Evolutionary conservation across 306 rosid genomes (phyloP).

Genomic region (Trifolium fragiferum): DNA sequence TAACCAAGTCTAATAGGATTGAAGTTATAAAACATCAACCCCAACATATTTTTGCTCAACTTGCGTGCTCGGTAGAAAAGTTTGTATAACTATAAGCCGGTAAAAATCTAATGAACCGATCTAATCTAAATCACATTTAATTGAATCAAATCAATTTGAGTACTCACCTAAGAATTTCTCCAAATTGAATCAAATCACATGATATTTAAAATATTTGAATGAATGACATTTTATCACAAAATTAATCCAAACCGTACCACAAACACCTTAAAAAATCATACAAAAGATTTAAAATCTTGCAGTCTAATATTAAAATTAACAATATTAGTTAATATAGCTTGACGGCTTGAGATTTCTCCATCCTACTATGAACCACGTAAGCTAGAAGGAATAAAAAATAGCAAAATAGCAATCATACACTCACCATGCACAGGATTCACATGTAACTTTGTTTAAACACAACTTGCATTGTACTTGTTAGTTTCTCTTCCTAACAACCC

Average conservation of each 20-base stretch:
- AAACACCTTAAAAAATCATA: not conserved
- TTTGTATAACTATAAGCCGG: too few species aligned
- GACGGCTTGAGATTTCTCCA: not conserved
- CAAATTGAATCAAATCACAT: not conserved
- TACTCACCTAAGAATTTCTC: too few species aligned
- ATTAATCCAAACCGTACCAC: too few species aligned
- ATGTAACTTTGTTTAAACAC: constrained; percentile 37
- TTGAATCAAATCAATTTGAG: not conserved
- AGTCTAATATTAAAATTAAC: not conserved
- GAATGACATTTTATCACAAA: not conserved
- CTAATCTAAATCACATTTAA: not conserved
- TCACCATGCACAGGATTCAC: constrained; percentile 3
- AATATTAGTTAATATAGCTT: not conserved
- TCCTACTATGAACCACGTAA: constrained; percentile 55
- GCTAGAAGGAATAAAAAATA: constrained; percentile 22
- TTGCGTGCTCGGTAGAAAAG: too few species aligned
- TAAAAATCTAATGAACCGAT: too few species aligned
- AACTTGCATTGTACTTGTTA: not conserved
- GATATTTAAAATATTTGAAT: not conserved
- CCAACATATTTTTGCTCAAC: too few species aligned
- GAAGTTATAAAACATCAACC: too few species aligned
- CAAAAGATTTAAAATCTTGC: not conserved
- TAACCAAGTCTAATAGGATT: too few species aligned
- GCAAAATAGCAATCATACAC: constrained; percentile 22
- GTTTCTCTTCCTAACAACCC: not conserved